Percentiles rank a stretch among this genome's conserved stretches.
Evolutionary conservation across 2,329 filamentous ascomycete genomes (phyloP).

Genomic region (Beauveria brongniartii): DNA sequence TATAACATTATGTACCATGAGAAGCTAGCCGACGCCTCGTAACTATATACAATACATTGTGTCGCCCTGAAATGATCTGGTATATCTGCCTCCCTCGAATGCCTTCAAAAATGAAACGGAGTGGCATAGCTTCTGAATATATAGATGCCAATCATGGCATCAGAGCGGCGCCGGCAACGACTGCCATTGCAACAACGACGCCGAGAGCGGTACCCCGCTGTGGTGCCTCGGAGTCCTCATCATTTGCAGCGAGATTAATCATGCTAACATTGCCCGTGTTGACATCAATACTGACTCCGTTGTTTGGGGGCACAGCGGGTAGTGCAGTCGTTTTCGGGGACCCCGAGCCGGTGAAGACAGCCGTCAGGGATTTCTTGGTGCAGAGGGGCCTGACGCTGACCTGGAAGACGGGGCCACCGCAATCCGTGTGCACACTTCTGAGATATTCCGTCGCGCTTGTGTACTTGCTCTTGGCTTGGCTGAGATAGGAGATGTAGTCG

Average conservation of each 20-base stretch:
- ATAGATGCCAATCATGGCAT: not conserved
- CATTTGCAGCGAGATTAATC: not conserved
- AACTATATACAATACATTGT: not conserved
- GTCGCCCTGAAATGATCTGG: not conserved
- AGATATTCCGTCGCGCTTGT: slow-evolving; percentile 3
- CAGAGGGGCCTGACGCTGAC: slow-evolving; percentile 1
- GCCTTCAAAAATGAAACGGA: not conserved
- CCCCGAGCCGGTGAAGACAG: not conserved
- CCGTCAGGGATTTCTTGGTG: not conserved
- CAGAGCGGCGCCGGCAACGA: not conserved
- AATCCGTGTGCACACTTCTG: not conserved
- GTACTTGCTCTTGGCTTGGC: not conserved
- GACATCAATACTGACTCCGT: not conserved
- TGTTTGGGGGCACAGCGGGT: not conserved
- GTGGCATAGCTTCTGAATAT: not conserved
- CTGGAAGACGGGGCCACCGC: slow-evolving; percentile 1
- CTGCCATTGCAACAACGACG: not conserved
- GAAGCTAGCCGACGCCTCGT: not conserved
- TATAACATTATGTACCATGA: not conserved
- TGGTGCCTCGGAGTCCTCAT: not conserved
- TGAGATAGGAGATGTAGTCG: not conserved
- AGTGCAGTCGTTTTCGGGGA: not conserved
- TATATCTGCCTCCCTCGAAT: not conserved
- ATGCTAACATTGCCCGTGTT: not conserved
- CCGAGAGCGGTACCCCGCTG: not conserved